These are phyloP conservation scores for Xanthoconium stramineum DNA, from an alignment of 768 basidiomycete genomes.

Conservation along the genomic window DNA sequence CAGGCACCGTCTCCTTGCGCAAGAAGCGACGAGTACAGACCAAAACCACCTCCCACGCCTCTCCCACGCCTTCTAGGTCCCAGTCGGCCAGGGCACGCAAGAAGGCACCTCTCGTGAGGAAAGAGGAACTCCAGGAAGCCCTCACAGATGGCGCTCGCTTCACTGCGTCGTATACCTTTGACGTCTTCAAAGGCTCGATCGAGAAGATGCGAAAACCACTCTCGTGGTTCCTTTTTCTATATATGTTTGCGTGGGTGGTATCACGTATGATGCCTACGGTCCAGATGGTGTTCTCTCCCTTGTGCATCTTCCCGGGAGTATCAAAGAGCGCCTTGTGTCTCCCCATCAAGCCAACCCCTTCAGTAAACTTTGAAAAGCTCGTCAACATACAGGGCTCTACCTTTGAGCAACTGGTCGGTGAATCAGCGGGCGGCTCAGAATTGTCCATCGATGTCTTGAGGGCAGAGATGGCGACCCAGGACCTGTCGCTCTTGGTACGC, in stretches of 20 bases:
- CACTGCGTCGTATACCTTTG: constrained; percentile 40
- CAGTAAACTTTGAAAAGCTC: constrained; percentile 59
- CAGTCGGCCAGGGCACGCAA: constrained; percentile 22
- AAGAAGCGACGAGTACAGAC: constrained; percentile 29
- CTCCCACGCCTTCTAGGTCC: constrained; percentile 19
- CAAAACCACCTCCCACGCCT: constrained; percentile 21
- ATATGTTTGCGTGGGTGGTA: constrained; percentile 46
- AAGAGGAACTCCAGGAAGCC: constrained; percentile 22
- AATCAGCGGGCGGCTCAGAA: constrained; percentile 53
- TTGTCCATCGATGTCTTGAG: constrained; percentile 69
- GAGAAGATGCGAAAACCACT: constrained; percentile 55
- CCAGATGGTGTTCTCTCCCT: constrained; percentile 47
- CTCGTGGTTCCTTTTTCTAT: constrained; percentile 49
- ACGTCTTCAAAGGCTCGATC: constrained; percentile 47
- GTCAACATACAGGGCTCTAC: constrained; percentile 57
- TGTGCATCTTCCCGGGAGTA: constrained; percentile 62
- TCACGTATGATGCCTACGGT: constrained; percentile 41
- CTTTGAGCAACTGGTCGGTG: constrained; percentile 61
- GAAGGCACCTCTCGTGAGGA: constrained; percentile 29
- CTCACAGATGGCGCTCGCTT: constrained; percentile 24
- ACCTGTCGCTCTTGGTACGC: constrained; percentile 60
- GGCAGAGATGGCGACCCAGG: constrained; percentile 72
- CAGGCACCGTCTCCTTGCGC: constrained; percentile 18
- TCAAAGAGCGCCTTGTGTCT: constrained; percentile 46
- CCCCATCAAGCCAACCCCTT: constrained; percentile 21